phyloP scores from a whole-genome alignment of 441 rosid species.

The Gossypium trilobum region DNA sequence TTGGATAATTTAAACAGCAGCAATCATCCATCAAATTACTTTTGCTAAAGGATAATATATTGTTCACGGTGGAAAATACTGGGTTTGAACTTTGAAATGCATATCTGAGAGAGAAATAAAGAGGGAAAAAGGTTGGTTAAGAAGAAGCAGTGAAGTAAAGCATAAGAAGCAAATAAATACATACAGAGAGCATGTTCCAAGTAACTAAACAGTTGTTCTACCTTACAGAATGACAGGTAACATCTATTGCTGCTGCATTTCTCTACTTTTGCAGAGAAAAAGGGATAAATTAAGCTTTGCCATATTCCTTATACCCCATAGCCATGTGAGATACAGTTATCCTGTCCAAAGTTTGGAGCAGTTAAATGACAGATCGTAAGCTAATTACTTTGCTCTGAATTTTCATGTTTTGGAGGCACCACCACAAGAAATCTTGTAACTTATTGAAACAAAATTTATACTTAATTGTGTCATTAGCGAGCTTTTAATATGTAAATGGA shows the following conservation, averaged over 20 bases:
- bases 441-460: background rate
- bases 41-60: slow-evolving; percentile 1
- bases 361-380: background rate
- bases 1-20: background rate
- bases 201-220: background rate
- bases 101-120: slow-evolving; percentile 11
- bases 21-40: background rate
- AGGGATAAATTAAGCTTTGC: background rate
- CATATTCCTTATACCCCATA: background rate
- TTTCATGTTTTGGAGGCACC: background rate
- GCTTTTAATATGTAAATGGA: background rate
- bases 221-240: background rate
- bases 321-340: slow-evolving; percentile 4
- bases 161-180: slow-evolving; percentile 15
- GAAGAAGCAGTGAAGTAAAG: slow-evolving; percentile 15
- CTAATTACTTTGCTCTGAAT: background rate
- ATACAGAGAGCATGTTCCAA: slow-evolving; percentile 22
- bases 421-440: background rate
- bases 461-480: background rate
- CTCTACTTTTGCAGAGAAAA: background rate
- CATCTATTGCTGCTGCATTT: background rate
- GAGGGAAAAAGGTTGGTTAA: background rate
- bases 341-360: background rate
- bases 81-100: slow-evolving; percentile 1
- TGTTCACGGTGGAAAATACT: background rate